Evolutionary conservation across 2,329 filamentous ascomycete genomes (phyloP), one percentile per base, ranked within the genome.

Genomic region (Fusarium keratoplasticum): DNA sequence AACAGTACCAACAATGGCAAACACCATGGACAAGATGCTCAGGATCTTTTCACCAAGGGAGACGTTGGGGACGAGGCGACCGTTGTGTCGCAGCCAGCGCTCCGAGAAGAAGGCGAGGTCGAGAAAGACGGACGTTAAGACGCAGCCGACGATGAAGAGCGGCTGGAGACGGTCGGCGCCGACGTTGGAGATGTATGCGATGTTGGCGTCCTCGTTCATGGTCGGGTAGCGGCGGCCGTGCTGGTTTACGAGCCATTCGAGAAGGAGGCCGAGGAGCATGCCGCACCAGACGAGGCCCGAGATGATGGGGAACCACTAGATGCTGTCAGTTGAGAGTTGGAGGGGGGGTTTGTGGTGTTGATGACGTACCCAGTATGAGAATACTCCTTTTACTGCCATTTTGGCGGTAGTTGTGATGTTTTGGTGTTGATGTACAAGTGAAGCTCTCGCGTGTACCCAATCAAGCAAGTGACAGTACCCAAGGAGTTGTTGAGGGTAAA

Each of bases 81-180:
- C 94, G 25, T 86, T 87, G 83, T 98, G 95, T 54, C 96, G 92
- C 61, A 98, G 88, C 90, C 92, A 96, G 71, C 95, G 91, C 84
- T 98, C 96, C 16, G 93, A 86, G 62, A 93, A 82, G 80, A 99
- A 96, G 29, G 93, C 90, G 10, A 94, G 83, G 83, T 97, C 93
- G 79, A 99, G 92, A 71, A 94, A 92, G 58, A 97, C 86, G 25
- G 94, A 93, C 6, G 93, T 95, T 38, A 94, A 84, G 63, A 87
- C 85, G 78, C 89, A 91, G 76, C 94, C 92, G 36, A 91, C 86
- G 78, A 96, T 92, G 86, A 96, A 96, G 71, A 96, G 87, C 3
- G 94, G 94, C 80, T 95, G 93, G 20, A 95, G 87, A 31, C 86
- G 82, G 40, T 81, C 80, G 25, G 89, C 89, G 71, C 90, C 91